Conservation (phyloP, 768 basidiomycete genomes). For the Aureoboletus auriporus region DNA sequence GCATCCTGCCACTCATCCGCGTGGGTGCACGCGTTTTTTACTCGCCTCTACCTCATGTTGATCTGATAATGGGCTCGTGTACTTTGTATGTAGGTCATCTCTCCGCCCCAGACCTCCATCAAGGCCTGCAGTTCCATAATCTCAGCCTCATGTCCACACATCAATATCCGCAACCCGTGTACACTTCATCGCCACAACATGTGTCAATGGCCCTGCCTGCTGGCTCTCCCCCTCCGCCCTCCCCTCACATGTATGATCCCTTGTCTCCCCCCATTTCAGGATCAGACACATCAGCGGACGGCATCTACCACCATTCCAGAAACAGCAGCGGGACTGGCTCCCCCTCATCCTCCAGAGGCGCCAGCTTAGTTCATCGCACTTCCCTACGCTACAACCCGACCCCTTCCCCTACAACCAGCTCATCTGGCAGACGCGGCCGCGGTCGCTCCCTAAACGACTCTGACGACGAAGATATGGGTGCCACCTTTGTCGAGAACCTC, state of each 20-base stretch:
- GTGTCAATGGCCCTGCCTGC: constrained; percentile 58
- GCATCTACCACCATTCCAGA: constrained; percentile 68
- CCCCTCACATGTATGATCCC: constrained; percentile 79
- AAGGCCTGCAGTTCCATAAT: constrained; percentile 56
- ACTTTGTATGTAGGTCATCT: constrained; percentile 57
- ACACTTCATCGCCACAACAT: constrained; percentile 61
- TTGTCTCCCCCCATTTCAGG: constrained; percentile 84
- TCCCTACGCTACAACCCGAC: constrained; percentile 74
- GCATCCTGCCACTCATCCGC: constrained; percentile 60
- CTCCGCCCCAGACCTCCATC: constrained; percentile 63
- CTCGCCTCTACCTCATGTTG: constrained; percentile 52
- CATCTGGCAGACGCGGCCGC: constrained; percentile 61
- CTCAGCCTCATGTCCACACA: constrained; percentile 65
- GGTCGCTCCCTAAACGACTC: constrained; percentile 70
- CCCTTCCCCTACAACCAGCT: constrained; percentile 71
- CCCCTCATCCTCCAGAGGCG: constrained; percentile 70
- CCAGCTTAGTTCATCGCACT: constrained; percentile 72
- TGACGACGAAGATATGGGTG: constrained; percentile 73
- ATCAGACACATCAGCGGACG: constrained; percentile 86
- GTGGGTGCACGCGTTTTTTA: constrained; percentile 54
- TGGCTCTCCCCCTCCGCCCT: constrained; percentile 69
- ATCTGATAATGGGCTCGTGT: constrained; percentile 58
- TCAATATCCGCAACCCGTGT: constrained; percentile 64
- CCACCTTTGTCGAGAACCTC: constrained; percentile 62
- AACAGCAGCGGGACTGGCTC: constrained; percentile 75